These are phyloP conservation scores for Suillus luteus DNA, from an alignment of 768 basidiomycete genomes.

Conservation along the genomic window DNA sequence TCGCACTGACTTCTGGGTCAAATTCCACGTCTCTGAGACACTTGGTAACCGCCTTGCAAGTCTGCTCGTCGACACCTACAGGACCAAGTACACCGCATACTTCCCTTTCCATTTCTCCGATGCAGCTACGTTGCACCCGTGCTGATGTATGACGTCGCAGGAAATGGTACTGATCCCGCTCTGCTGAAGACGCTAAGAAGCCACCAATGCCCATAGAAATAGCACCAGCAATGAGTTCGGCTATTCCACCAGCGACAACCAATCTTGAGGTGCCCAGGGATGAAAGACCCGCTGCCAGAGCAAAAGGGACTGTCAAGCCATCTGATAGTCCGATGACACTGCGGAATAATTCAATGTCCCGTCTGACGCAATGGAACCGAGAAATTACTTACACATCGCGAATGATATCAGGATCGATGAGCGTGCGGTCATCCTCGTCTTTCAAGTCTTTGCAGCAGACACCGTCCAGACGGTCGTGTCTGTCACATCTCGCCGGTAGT, in stretches of 20 bases:
- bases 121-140: constrained; percentile 84
- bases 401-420: constrained; percentile 85
- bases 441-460: constrained; percentile 90
- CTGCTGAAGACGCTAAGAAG: constrained; percentile 95
- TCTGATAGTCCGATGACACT: constrained; percentile 89
- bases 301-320: constrained; percentile 90
- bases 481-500: constrained; percentile 57
- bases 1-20: constrained; percentile 29
- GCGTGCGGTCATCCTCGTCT: constrained; percentile 73
- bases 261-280: constrained; percentile 86
- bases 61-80: constrained; percentile 83
- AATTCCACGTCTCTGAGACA: constrained; percentile 70
- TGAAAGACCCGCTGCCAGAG: constrained; percentile 85
- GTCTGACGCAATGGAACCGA: not conserved
- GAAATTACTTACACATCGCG: constrained; percentile 70
- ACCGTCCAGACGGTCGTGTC: constrained; percentile 54
- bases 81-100: constrained; percentile 86
- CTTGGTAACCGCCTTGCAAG: constrained; percentile 79
- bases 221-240: constrained; percentile 95
- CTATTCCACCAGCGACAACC: constrained; percentile 93
- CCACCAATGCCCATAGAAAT: constrained; percentile 99
- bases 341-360: constrained; percentile 12
- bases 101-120: constrained; percentile 96
- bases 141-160: constrained; percentile 70
- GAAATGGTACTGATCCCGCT: constrained; percentile 93